Conservation (phyloP, 768 basidiomycete species). For the Hypsizygus marmoreus region DNA sequence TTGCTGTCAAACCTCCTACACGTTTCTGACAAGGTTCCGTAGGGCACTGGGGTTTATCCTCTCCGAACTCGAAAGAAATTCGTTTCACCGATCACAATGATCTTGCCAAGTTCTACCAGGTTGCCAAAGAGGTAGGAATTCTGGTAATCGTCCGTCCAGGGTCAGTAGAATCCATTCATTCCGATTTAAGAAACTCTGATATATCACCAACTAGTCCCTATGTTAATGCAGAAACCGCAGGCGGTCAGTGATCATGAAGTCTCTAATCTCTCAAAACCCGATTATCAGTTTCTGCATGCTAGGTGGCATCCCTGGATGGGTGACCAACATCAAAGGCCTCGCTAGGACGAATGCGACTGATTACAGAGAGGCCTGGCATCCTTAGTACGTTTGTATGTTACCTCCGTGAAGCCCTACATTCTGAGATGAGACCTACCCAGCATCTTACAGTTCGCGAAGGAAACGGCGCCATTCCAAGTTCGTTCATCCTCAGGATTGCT, state of each 20-base stretch:
- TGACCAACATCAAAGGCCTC: conserved; percentile 47
- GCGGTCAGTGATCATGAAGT: conserved; percentile 36
- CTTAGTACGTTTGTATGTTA: conserved; percentile 26
- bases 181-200: background rate
- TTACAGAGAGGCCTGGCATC: conserved; percentile 55
- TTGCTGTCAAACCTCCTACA: conserved; percentile 31
- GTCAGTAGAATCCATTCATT: conserved; percentile 27
- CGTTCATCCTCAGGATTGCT: conserved; percentile 22
- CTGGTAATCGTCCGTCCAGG: conserved; percentile 71
- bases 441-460: conserved; percentile 29
- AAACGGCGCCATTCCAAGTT: conserved; percentile 35
- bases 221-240: conserved; percentile 70
- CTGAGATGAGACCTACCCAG: conserved; percentile 10
- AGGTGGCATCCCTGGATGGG: conserved; percentile 52
- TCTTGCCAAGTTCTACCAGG: conserved; percentile 57
- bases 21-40: conserved; percentile 17
- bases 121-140: conserved; percentile 62
- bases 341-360: conserved; percentile 63
- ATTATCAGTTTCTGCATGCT: background rate
- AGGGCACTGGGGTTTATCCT: conserved; percentile 66
- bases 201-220: conserved; percentile 31
- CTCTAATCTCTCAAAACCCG: background rate
- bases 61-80: conserved; percentile 58
- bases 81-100: conserved; percentile 63
- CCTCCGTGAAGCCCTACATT: background rate